Percentiles rank a stretch among this genome's conserved stretches.
These are phyloP conservation scores for Chalaropsis thielavioides DNA, from an alignment of 2,329 filamentous ascomycete species.

Conservation along the genomic window DNA sequence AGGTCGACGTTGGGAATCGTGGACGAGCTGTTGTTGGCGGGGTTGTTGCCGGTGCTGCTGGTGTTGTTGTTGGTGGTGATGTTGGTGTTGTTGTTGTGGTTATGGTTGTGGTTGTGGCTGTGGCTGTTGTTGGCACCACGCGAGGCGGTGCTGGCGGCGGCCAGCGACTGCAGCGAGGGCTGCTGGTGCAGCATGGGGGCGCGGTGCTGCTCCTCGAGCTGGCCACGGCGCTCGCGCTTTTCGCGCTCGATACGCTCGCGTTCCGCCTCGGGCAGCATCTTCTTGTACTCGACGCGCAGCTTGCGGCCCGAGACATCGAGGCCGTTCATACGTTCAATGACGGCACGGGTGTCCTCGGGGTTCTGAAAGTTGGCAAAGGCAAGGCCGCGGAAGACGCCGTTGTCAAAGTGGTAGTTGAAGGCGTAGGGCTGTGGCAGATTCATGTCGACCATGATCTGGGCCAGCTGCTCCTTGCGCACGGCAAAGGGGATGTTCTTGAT, in stretches of 20 bases:
- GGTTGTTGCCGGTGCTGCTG: background rate
- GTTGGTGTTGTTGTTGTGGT: background rate
- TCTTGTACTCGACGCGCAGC: constrained; percentile 95
- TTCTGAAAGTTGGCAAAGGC: constrained; percentile 98
- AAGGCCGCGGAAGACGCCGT: constrained; percentile 86
- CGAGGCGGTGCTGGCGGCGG: constrained; percentile 9
- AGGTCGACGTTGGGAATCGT: constrained; percentile 59
- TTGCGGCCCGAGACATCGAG: constrained; percentile 91
- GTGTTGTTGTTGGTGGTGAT: constrained; percentile 8
- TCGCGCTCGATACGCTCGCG: constrained; percentile 92
- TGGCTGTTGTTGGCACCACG: background rate
- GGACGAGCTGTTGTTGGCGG: background rate
- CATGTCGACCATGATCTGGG: constrained; percentile 86
- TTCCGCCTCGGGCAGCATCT: constrained; percentile 92
- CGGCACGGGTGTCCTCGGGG: constrained; percentile 77
- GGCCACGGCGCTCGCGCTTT: constrained; percentile 88
- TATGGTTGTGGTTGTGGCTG: constrained; percentile 7
- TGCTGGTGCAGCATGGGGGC: constrained; percentile 66
- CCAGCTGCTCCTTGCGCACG: constrained; percentile 89
- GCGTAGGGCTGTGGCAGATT: constrained; percentile 89
- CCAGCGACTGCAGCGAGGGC: constrained; percentile 69
- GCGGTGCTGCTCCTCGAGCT: constrained; percentile 92
- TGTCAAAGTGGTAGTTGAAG: constrained; percentile 99
- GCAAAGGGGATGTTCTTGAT: constrained; percentile 99
- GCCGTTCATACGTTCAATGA: constrained; percentile 90